Percentiles rank a stretch among this genome's conserved stretches.
Evolutionary conservation across 106 monocot species (phyloP).

Genomic region (Acorus calamus): DNA sequence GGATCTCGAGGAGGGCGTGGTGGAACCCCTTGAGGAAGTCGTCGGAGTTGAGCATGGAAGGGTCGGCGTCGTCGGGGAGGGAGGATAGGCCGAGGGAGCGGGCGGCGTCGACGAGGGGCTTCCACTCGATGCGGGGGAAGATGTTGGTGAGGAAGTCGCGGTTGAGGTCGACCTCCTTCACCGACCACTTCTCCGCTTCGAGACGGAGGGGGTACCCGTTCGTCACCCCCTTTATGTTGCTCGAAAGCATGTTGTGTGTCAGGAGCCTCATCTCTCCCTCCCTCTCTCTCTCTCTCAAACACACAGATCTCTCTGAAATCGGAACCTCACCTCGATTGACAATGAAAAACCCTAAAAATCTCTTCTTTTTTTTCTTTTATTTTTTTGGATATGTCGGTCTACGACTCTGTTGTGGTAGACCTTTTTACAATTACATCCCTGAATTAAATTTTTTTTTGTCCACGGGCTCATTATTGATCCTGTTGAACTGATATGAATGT

Average conservation of each 20-base stretch:
- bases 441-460: too few species aligned
- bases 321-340: too few species aligned
- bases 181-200: slow-evolving; percentile 46
- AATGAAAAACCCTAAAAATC: too few species aligned
- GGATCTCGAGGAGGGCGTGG: slow-evolving; percentile 80
- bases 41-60: slow-evolving; percentile 38
- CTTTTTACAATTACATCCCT: too few species aligned
- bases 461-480: too few species aligned
- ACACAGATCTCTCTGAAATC: too few species aligned
- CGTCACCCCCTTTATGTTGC: slow-evolving; percentile 83
- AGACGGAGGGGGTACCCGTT: slow-evolving; percentile 79
- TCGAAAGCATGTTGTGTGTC: slow-evolving; percentile 91
- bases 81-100: slow-evolving; percentile 31
- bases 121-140: slow-evolving; percentile 75
- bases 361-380: too few species aligned
- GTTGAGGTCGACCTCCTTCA: slow-evolving; percentile 75
- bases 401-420: too few species aligned
- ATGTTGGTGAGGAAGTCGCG: slow-evolving; percentile 69
- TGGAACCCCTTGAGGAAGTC: slow-evolving; percentile 68
- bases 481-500: too few species aligned
- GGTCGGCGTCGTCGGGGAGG: slow-evolving; percentile 47
- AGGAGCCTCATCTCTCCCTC: slow-evolving; percentile 66
- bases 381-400: too few species aligned
- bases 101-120: slow-evolving; percentile 57
- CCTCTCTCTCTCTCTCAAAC: background rate